Conservation (phyloP, 441 rosid species). For the Populus tomentosa region DNA sequence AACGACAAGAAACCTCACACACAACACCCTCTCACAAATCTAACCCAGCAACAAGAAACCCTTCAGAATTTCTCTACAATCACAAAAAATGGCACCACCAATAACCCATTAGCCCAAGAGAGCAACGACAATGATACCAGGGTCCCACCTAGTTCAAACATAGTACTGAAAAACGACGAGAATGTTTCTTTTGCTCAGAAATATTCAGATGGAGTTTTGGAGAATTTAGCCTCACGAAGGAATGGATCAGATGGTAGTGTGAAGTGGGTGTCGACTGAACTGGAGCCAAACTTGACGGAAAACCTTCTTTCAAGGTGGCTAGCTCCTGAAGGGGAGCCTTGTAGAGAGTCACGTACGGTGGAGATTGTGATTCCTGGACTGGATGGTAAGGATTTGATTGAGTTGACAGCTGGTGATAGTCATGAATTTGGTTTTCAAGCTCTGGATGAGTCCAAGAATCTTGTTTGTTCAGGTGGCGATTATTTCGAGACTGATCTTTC, state of each 20-base stretch:
- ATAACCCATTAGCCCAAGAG: neutral
- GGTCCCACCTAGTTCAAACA: neutral
- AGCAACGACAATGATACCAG: neutral
- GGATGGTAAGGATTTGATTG: conserved; percentile 46
- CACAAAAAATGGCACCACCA: conserved; percentile 1
- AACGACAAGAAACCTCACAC: neutral
- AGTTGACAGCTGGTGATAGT: conserved; percentile 57
- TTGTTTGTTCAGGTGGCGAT: too few species aligned
- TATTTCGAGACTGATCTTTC: too few species aligned
- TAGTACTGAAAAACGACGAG: neutral
- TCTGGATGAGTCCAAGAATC: too few species aligned
- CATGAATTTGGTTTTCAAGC: conserved; percentile 36
- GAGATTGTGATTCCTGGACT: conserved; percentile 51
- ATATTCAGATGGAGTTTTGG: too few species aligned
- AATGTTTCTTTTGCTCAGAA: neutral
- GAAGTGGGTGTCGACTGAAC: conserved; percentile 50
- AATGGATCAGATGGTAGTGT: neutral
- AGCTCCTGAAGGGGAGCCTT: conserved; percentile 62
- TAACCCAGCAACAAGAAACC: conserved; percentile 14
- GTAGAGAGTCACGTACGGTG: conserved; percentile 53
- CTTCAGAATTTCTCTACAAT: conserved; percentile 22
- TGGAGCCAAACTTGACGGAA: conserved; percentile 46
- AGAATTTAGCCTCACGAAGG: too few species aligned
- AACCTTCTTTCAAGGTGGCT: conserved; percentile 59
- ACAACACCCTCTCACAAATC: conserved; percentile 6